Conservation (phyloP, 352 stramenopile genomes). For the Peronospora destructor region DNA sequence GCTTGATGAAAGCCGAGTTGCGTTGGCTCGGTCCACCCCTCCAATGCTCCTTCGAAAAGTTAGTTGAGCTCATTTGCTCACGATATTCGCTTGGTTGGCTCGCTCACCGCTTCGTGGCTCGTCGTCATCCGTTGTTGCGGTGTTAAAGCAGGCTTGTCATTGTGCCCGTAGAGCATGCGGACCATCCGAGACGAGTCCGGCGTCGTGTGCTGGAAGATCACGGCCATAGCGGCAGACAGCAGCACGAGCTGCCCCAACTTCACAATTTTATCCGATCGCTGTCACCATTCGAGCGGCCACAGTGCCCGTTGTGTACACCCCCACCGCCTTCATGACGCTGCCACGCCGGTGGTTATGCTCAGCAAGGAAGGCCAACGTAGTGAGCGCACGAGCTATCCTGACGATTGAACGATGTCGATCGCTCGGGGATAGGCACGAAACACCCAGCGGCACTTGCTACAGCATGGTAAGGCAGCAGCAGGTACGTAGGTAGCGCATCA, state of each 20-base stretch:
- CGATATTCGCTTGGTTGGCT: background rate
- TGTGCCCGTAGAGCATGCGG: slow-evolving; percentile 52
- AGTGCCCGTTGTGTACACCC: slow-evolving; percentile 42
- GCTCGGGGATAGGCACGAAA: slow-evolving; percentile 43
- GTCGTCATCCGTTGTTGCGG: slow-evolving; percentile 8
- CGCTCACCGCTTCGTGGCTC: slow-evolving; percentile 2
- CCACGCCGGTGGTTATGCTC: slow-evolving; percentile 49
- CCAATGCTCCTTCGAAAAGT: background rate
- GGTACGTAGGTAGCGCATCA: slow-evolving; percentile 48
- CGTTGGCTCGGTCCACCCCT: slow-evolving; percentile 14
- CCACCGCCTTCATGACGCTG: slow-evolving; percentile 51
- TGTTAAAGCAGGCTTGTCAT: slow-evolving; percentile 7
- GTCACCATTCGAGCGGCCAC: slow-evolving; percentile 26
- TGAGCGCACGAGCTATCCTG: slow-evolving; percentile 32
- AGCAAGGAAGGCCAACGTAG: slow-evolving; percentile 37
- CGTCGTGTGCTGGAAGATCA: slow-evolving; percentile 43
- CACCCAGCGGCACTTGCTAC: slow-evolving; percentile 48
- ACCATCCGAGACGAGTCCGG: slow-evolving; percentile 40
- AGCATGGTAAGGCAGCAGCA: slow-evolving; percentile 50
- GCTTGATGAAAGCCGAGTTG: background rate
- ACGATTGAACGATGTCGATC: slow-evolving; percentile 29
- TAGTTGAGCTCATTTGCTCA: slow-evolving; percentile 21
- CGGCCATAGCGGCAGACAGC: slow-evolving; percentile 32
- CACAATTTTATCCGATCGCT: slow-evolving; percentile 12
- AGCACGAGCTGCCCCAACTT: slow-evolving; percentile 35